A percentile compares a stretch with the other conserved stretches of the same genome.
Conservation (phyloP, 768 basidiomycete species). For the Lenzites betulinus region DNA sequence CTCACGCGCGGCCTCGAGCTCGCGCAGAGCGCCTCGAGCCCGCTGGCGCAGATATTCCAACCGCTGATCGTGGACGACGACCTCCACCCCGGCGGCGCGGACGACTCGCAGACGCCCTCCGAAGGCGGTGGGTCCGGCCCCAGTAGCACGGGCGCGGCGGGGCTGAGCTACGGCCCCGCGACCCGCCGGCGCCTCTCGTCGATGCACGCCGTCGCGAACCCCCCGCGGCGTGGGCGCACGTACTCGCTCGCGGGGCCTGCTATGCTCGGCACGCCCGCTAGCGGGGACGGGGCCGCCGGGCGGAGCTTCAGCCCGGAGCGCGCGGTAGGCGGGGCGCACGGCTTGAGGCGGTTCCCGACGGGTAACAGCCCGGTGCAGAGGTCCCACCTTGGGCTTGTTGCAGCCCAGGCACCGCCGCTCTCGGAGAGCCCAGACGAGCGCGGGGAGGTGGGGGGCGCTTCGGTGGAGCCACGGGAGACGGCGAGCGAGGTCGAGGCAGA, state of each 20-base stretch:
- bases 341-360: slow-evolving; percentile 26
- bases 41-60: slow-evolving; percentile 75
- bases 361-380: slow-evolving; percentile 7
- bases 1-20: slow-evolving; percentile 41
- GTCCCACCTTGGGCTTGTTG: slow-evolving; percentile 14
- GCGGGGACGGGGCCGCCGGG: neutral
- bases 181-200: slow-evolving; percentile 43
- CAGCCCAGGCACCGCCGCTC: slow-evolving; percentile 19
- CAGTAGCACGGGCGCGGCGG: slow-evolving; percentile 8
- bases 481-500: slow-evolving; percentile 33
- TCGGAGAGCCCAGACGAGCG: slow-evolving; percentile 34
- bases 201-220: slow-evolving; percentile 25
- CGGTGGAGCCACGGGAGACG: slow-evolving; percentile 12
- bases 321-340: neutral
- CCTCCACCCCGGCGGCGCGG: slow-evolving; percentile 33
- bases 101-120: slow-evolving; percentile 1
- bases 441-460: neutral
- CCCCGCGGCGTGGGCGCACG: slow-evolving; percentile 16
- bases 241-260: slow-evolving; percentile 11
- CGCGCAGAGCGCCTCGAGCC: slow-evolving; percentile 51
- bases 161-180: slow-evolving; percentile 42
- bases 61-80: slow-evolving; percentile 61
- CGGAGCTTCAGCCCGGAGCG: neutral
- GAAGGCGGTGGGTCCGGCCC: neutral
- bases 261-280: neutral